phyloP scores from a whole-genome alignment of 2,329 filamentous ascomycete genomes.

The Cladosporium sp. region DNA sequence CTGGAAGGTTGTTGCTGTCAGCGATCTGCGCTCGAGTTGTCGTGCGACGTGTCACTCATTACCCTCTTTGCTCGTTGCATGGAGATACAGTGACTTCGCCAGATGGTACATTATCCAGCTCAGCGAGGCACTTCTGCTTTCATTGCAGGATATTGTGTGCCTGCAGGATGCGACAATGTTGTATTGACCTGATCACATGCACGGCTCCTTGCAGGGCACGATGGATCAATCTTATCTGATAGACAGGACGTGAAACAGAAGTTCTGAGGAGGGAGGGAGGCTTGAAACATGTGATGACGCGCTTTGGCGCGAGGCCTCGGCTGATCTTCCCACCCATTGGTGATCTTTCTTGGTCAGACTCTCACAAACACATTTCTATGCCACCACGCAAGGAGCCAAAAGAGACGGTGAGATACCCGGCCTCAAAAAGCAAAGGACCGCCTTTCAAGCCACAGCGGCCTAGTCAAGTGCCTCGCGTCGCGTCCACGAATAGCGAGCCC shows the following conservation, averaged over 20 bases:
- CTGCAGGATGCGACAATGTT: background rate
- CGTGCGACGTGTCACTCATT: conserved; percentile 11
- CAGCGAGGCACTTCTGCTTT: background rate
- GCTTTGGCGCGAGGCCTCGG: background rate
- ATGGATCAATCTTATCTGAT: background rate
- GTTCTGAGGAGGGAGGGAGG: too few relatives aligned
- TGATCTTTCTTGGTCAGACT: too few relatives aligned
- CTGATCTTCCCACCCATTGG: background rate
- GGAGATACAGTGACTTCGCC: conserved; percentile 87
- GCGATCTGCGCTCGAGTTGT: background rate
- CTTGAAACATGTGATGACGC: background rate
- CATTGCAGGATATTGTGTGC: conserved; percentile 1
- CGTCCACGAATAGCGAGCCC: conserved; percentile 44
- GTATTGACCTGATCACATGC: conserved; percentile 4
- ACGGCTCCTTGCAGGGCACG: background rate
- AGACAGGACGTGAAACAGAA: too few relatives aligned
- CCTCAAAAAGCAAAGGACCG: conserved; percentile 30
- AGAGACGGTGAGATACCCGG: conserved; percentile 30
- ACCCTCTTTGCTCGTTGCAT: conserved; percentile 97
- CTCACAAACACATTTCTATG: conserved; percentile 15
- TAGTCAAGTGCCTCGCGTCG: conserved; percentile 21
- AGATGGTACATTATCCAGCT: conserved; percentile 77
- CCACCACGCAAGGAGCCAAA: conserved; percentile 30
- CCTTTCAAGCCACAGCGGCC: conserved; percentile 32
- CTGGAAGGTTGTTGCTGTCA: conserved; percentile 42